phyloP scores from a whole-genome alignment of 495 filamentous ascomycete species.

The Amphirosellinia nigrospora region DNA sequence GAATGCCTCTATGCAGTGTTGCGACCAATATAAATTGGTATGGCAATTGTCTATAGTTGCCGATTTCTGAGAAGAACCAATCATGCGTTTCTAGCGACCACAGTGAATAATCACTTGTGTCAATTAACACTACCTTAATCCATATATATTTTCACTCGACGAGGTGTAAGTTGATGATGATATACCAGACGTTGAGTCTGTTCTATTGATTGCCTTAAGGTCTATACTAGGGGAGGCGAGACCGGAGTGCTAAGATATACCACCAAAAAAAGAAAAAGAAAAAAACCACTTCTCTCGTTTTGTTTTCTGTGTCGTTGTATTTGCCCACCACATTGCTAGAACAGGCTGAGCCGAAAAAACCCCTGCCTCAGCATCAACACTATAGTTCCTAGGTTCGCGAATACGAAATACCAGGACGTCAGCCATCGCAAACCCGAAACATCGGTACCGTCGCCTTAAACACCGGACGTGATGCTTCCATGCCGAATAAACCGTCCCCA shows the following conservation, averaged over 20 bases:
- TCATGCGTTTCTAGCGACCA: not conserved
- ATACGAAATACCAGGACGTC: conserved; percentile 1
- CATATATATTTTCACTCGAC: not conserved
- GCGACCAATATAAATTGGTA: not conserved
- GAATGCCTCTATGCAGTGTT: not conserved
- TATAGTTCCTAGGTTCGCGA: not conserved
- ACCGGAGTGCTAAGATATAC: conserved; percentile 33
- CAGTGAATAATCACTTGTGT: not conserved
- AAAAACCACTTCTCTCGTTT: conserved; percentile 24
- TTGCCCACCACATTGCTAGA: not conserved
- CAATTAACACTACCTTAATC: no score
- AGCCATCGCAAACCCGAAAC: conserved; percentile 11
- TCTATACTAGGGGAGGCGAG: conserved; percentile 5
- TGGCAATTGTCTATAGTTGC: not conserved
- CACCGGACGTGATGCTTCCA: conserved; percentile 33
- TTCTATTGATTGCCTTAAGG: conserved; percentile 33
- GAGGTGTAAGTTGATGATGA: conserved; percentile 24
- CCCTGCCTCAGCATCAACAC: not conserved
- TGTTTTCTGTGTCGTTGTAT: conserved; percentile 23
- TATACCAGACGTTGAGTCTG: conserved; percentile 38
- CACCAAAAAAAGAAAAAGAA: conserved; percentile 29
- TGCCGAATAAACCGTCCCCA: conserved; percentile 34
- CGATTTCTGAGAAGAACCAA: not conserved
- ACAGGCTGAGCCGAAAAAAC: not conserved
- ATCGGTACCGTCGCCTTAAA: conserved; percentile 20